Evolutionary conservation across 148 eudicot species (phyloP), one percentile per base, ranked within the genome.

Genomic region (Hydrangea macrophylla): DNA sequence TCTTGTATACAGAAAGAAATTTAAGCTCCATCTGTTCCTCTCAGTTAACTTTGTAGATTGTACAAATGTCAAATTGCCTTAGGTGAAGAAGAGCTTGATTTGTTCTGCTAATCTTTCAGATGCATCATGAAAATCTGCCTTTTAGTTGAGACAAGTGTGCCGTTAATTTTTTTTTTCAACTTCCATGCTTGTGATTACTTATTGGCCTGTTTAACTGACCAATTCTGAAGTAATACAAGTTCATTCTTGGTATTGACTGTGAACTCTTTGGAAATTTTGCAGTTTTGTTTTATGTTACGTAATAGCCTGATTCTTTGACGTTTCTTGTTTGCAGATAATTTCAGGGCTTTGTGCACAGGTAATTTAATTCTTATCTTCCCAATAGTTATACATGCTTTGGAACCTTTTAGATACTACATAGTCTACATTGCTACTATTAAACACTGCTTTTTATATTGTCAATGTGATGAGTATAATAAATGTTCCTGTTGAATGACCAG

Each of bases 311-410:
- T 7, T 8, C 31, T 24, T 60, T 20, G 7, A 30, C 4, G 50
- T 33, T 30, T 25, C 20, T 37, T 55, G 55, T 48, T 58, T 76
- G 85, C 96, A 93, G 98, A 93, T 76, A 90, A 93, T 80, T 94
- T 94, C 79, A 84, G 97, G 83, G 88, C 96, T 40, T 76, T 94
- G 53, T 94, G 98, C 81, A 88, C 98, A 73, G 98, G 98, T 93
- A 86, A 39, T 64, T 56, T 10, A 50, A 6, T 50, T 53, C 59
- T 48, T 28, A 15, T 36, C 61, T 50, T 40, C 23, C 25, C 23
- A 37, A 57, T 57, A 48, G 23, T 17, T 48, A 27, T 36, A 0
- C 25, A 26, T 18, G 36, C 27, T 56, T 68, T 61, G 22, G 2
- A n/a, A 36, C 6, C 23, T 37, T 30, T 15, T 22, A 5, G n/a